Evolutionary conservation across 2,329 filamentous ascomycete species (phyloP), one percentile per base, ranked within the genome.

Genomic region (Pseudogymnoascus sp.): DNA sequence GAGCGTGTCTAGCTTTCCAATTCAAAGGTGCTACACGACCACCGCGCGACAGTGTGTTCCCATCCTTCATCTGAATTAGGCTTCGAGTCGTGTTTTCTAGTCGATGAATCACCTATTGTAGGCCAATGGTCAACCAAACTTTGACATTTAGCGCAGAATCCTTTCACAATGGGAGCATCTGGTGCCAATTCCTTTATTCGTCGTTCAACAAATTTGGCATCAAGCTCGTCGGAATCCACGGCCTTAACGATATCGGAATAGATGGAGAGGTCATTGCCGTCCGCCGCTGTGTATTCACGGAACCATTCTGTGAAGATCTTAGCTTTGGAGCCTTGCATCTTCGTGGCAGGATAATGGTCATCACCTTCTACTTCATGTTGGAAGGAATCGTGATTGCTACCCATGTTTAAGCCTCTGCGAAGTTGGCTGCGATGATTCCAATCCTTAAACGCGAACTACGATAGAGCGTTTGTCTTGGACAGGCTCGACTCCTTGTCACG

Each of bases 231-330:
- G 7, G 62, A 34, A 64, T 51, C 28, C 34, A 64, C 62, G 13
- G 25, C 62, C 19, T 43, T 11, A 41, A 65, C 43, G 23, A 64
- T n/a, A 61, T 19, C 31, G 19, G 64, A 64, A 62, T 60, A 13
- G 3, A 2, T 6, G 3, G 19, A 19, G 19, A 66, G 45, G 4
- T 60, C 1, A 45, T 66, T 10, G 60, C 31, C 60, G 34, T 61
- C 36, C 21, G 51, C 19, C 28, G 64, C 62, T 13, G 19, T 61
- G 34, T 65, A 65, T 41, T 54, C 62, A 34, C 28, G n/a, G 51
- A 64, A 64, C 64, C 64, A 65, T 64, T 65, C 51, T 57, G 51
- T 64, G 36, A 64, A 63, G 43, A 19, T 21, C 13, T 54, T 31
- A 36, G 31, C 14, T 37, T 39, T 16, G 8, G 31, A 19, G 57